Evolutionary conservation across 2,329 filamentous ascomycete genomes (phyloP), one percentile per base, ranked within the genome.

Genomic region (Pestalotiopsis sp.): DNA sequence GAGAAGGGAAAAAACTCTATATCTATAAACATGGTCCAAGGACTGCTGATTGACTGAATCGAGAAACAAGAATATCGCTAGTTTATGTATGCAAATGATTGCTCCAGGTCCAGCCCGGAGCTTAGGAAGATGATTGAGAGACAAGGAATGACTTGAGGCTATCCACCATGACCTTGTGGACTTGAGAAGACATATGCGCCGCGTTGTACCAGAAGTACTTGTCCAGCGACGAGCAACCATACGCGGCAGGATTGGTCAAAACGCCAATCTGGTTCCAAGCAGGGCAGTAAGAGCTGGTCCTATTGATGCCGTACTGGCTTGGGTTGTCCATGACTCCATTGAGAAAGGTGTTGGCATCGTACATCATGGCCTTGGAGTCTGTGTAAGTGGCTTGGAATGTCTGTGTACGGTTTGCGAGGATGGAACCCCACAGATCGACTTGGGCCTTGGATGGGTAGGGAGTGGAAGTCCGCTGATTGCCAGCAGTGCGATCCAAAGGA

Each of bases 131-230:
- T n/a, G 45, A 52, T 17, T 52, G 45, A 20, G 45, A 52, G n/a
- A 52, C 20, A n/a, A 52, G 45, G 6, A 52, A 52, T n/a, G 45
- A 17, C 45, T 52, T 52, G 14, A 52, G 45, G 17, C 20, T n/a
- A 52, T 17, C 45, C 45, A n/a, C 45, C 45, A 52, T 52, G 45
- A 52, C 45, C 45, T 52, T 52, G 45, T 52, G 45, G 7, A n/a
- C 20, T 9, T 6, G 13, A 9, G 20, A 17, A 17, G 45, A 61
- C 59, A 61, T 12, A 17, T 61, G 59, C 4, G 11, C 27, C 3
- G 59, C 59, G 17, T 61, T 61, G 31, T 61, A 61, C 59, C 59
- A 61, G 14, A 61, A 61, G 31, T 61, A 61, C n/a, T 36, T 61
- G 25, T 38, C n/a, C n/a, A 61, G 14, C 27, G 12, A 5, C 11